Evolutionary conservation across 345 rosid genomes (phyloP).

Genomic region (Murraya koenigii): DNA sequence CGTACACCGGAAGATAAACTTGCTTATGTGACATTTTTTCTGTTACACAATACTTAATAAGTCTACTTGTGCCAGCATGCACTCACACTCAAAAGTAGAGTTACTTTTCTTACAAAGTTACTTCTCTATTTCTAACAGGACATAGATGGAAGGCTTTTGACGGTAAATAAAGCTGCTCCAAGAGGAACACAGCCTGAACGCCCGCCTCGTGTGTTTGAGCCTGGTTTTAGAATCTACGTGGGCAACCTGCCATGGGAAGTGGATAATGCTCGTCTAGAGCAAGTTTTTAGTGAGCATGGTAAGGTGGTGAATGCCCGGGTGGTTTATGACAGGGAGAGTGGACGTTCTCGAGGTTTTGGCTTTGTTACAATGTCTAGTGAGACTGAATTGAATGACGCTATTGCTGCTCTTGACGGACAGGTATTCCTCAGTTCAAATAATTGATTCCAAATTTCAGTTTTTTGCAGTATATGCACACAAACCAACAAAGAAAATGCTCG

Average conservation of each 20-base stretch:
- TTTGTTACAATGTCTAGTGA: slow-evolving; percentile 82
- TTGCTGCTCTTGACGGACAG: slow-evolving; percentile 94
- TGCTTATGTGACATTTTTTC: neutral
- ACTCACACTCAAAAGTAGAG: neutral
- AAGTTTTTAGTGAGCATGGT: slow-evolving; percentile 83
- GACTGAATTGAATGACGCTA: slow-evolving; percentile 77
- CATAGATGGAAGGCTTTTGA: slow-evolving; percentile 64
- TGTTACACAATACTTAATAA: neutral
- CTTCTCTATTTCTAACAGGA: slow-evolving; percentile 44
- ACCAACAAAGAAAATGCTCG: neutral
- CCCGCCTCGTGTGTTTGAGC: slow-evolving; percentile 49
- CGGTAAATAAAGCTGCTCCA: slow-evolving; percentile 88
- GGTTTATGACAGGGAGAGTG: slow-evolving; percentile 76
- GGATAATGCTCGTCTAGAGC: slow-evolving; percentile 71
- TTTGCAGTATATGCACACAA: neutral
- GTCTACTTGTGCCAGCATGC: neutral
- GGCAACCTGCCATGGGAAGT: slow-evolving; percentile 89
- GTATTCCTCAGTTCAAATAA: slow-evolving; percentile 32
- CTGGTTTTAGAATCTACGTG: slow-evolving; percentile 61
- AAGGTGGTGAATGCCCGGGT: slow-evolving; percentile 82
- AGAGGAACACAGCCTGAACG: slow-evolving; percentile 74
- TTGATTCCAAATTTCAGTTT: neutral
- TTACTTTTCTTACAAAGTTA: neutral
- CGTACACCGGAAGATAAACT: neutral
- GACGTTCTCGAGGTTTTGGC: slow-evolving; percentile 96